Evolutionary conservation across 1,139 yeast genomes (phyloP).

Genomic region (Hemisphaericaspora xylofermentans): DNA sequence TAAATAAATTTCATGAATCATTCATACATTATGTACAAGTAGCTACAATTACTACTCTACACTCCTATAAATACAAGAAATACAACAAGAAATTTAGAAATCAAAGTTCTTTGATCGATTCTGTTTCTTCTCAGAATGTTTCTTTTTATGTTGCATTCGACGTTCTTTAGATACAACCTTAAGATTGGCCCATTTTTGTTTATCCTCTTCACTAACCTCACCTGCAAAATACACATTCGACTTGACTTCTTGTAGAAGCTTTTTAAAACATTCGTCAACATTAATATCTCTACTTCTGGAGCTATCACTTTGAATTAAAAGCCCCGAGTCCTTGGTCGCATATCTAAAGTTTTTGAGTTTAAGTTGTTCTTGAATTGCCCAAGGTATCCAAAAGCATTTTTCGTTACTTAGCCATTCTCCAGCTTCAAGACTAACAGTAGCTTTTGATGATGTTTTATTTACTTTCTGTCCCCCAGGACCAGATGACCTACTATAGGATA

Average conservation of each 20-base stretch:
- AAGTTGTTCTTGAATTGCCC: constrained; percentile 46
- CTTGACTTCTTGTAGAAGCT: constrained; percentile 56
- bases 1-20: too few species aligned
- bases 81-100: constrained; percentile 8
- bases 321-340: constrained; percentile 55
- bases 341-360: constrained; percentile 45
- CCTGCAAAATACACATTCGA: constrained; percentile 46
- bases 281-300: constrained; percentile 62
- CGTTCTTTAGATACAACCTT: constrained; percentile 45
- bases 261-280: constrained; percentile 56
- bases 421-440: constrained; percentile 56
- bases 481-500: constrained; percentile 69
- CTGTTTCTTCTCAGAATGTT: constrained; percentile 55
- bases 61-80: background rate
- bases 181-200: constrained; percentile 56
- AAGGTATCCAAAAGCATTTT: constrained; percentile 62
- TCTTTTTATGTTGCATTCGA: constrained; percentile 52
- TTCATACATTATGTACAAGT: too few species aligned
- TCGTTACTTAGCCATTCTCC: constrained; percentile 48
- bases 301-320: constrained; percentile 63
- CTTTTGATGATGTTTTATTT: constrained; percentile 80
- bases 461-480: constrained; percentile 98
- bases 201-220: constrained; percentile 50
- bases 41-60: too few species aligned
- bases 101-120: constrained; percentile 44